Conservation (phyloP, 2,329 filamentous ascomycete species). For the Zasmidium cellare region DNA sequence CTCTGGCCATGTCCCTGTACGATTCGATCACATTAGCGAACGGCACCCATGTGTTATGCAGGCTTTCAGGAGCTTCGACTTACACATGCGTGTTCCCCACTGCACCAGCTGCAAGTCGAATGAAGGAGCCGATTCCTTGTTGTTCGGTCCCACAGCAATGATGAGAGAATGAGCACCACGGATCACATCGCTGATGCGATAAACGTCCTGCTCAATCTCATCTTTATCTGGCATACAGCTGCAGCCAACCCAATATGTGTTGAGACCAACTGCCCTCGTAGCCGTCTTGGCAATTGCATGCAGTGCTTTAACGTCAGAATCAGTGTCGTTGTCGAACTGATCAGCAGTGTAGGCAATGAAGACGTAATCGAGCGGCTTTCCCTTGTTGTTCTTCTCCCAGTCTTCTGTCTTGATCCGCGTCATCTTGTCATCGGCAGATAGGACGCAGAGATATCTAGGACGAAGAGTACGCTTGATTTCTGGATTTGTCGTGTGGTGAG, state of each 20-base stretch:
- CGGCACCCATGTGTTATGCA: no score
- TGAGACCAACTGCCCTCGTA: conserved; percentile 19
- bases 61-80: no score
- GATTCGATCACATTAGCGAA: no score
- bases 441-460: conserved; percentile 5
- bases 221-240: conserved; percentile 38
- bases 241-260: conserved; percentile 14
- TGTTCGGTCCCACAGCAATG: conserved; percentile 41
- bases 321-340: conserved; percentile 8
- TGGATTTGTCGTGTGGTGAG: background rate
- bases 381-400: background rate
- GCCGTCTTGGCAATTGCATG: conserved; percentile 40
- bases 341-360: conserved; percentile 10
- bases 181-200: conserved; percentile 49
- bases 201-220: conserved; percentile 33
- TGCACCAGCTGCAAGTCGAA: conserved; percentile 37
- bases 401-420: background rate
- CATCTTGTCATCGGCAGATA: conserved; percentile 5
- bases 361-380: conserved; percentile 7
- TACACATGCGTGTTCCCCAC: conserved; percentile 48
- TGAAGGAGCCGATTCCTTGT: conserved; percentile 19
- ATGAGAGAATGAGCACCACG: conserved; percentile 44
- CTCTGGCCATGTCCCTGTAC: conserved; percentile 45
- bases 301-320: conserved; percentile 7
- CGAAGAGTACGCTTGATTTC: conserved; percentile 3